These are phyloP conservation scores for Calonectria crousiana DNA, from an alignment of 2,329 filamentous ascomycete genomes.

Conservation along the genomic window DNA sequence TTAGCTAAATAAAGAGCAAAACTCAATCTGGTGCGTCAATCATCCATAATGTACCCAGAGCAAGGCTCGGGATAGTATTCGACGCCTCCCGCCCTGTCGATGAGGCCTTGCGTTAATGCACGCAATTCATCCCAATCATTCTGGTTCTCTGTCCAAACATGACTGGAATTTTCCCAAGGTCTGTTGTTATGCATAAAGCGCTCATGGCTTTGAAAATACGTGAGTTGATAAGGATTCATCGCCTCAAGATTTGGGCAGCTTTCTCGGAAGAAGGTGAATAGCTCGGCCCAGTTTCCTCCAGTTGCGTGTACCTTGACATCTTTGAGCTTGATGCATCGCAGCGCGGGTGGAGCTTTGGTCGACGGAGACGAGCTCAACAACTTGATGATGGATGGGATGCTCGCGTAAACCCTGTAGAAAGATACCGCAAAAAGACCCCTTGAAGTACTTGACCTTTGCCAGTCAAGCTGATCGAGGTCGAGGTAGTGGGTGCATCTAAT, in stretches of 20 bases:
- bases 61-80: not conserved
- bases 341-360: not conserved
- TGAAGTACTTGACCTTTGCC: not conserved
- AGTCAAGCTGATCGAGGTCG: not conserved
- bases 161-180: not conserved
- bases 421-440: not conserved
- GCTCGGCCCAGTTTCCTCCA: not conserved
- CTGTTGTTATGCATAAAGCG: not conserved
- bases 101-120: not conserved
- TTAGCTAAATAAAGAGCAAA: not conserved
- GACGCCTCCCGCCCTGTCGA: not conserved
- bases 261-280: not conserved
- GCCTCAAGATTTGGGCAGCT: not conserved
- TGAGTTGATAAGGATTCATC: not conserved
- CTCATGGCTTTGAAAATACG: not conserved
- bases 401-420: not conserved
- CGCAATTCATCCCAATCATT: not conserved
- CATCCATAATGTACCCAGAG: not conserved
- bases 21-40: not conserved
- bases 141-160: not conserved
- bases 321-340: not conserved
- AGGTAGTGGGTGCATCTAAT: not conserved
- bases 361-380: not conserved
- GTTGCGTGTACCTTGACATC: not conserved
- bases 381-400: not conserved